phyloP scores from a whole-genome alignment of 371 early-diverging fungal genomes.

The Homolaphlyctis polyrhiza region DNA sequence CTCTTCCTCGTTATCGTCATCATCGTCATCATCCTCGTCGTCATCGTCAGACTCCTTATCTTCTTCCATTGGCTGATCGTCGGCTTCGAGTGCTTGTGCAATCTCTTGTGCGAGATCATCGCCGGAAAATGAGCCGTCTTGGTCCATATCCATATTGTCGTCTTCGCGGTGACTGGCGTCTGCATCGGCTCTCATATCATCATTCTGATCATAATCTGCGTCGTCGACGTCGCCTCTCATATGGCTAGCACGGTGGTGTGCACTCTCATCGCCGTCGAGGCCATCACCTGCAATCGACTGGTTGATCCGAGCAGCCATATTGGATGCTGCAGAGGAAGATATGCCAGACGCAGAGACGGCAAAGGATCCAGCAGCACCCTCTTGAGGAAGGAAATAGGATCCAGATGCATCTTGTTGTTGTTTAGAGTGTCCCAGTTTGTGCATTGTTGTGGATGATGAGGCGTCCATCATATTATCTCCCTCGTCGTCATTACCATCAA shows the following conservation, averaged over 20 bases:
- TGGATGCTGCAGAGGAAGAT: no score
- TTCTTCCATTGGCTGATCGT: conserved; percentile 31
- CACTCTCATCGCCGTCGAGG: neutral
- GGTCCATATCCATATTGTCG: conserved; percentile 18
- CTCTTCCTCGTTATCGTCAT: conserved; percentile 17
- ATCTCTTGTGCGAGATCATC: conserved; percentile 11
- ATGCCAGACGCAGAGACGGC: no score
- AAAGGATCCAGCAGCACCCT: no score
- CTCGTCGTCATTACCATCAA: neutral
- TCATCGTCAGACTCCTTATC: conserved; percentile 16
- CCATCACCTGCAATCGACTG: no score
- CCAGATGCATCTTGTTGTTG: no score
- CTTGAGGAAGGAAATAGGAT: no score
- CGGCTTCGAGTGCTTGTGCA: conserved; percentile 14
- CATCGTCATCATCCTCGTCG: conserved; percentile 24
- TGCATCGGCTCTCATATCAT: no score
- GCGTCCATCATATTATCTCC: neutral
- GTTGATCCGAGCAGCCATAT: no score
- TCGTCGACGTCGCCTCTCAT: conserved; percentile 7
- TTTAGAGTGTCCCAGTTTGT: no score
- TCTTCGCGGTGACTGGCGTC: no score
- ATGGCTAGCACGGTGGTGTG: neutral
- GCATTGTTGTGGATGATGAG: neutral
- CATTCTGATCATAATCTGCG: no score
- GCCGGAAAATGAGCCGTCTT: no score